Evolutionary conservation across 257 asterid species (phyloP).

Genomic region (Primulina huaijiensis): DNA sequence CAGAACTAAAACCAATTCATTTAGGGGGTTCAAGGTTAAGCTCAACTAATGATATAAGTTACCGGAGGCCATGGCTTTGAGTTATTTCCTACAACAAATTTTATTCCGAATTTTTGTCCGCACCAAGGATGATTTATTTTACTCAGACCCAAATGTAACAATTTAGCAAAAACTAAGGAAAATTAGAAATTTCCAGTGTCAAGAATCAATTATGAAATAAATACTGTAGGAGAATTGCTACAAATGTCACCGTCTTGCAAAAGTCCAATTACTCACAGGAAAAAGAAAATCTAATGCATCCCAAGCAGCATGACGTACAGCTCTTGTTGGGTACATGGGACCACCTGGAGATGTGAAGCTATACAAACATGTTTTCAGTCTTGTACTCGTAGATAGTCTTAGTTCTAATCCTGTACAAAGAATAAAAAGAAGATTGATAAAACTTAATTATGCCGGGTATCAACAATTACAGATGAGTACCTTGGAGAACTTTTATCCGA

Average conservation of each 20-base stretch:
- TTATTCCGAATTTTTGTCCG: not conserved
- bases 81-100: not conserved
- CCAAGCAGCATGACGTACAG: constrained; percentile 99
- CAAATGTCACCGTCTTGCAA: not conserved
- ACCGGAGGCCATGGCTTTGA: not conserved
- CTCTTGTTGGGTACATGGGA: constrained; percentile 96
- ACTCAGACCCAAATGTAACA: not conserved
- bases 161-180: not conserved
- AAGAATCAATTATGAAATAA: not conserved
- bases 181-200: not conserved
- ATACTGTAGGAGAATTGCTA: not conserved
- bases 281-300: constrained; percentile 78
- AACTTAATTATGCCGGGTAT: constrained; percentile 7
- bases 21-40: not conserved
- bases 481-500: constrained; percentile 68
- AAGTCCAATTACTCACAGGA: constrained; percentile 58
- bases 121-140: not conserved
- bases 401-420: constrained; percentile 67
- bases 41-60: not conserved
- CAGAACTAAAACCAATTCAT: not conserved
- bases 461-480: constrained; percentile 32
- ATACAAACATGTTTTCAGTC: constrained; percentile 85
- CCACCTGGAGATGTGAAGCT: constrained; percentile 99
- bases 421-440: not conserved
- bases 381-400: constrained; percentile 83